Evolutionary conservation across 2,329 filamentous ascomycete genomes (phyloP), one percentile per base, ranked within the genome.

Genomic region (Cladosporium colombiae): DNA sequence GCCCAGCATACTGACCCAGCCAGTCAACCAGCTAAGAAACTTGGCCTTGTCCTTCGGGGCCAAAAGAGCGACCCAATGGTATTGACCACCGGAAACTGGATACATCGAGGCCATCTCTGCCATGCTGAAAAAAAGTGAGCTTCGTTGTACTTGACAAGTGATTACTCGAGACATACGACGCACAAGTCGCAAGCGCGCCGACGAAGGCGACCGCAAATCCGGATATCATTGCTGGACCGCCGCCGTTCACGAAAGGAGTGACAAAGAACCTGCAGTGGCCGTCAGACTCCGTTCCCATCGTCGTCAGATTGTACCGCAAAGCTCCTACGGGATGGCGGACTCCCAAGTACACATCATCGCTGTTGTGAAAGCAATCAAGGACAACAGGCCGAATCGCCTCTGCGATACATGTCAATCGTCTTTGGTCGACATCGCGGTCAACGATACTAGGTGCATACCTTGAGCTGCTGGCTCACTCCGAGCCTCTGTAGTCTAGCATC

Each of bases 21-120:
- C 79, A 18, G 79, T 78, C n/a, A 80, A 76, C 68, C 81, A 82
- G 66, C 79, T 81, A 2, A 82, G 72, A 50, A 77, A 76, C 56
- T 78, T 80, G 62, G 81, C 78, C 23, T 68, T 74, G 6, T 67
- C 69, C 29, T 67, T 72, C 11, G 80, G 80, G n/a, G 80, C 78
- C 68, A 82, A 79, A 58, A 81, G 75, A 13, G 76, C 76, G 23
- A 79, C 76, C 77, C 78, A 80, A 64, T 79, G 77, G 78, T 75
- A 74, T 64, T 74, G 74, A 23, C 71, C 74, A n/a, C 71, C 74
- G 16, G 79, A 74, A 49, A 77, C 80, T 16, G 80, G 80, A 11
- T 72, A 79, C 78, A 81, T 81, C 5, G 79, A 81, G 35, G 78
- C 58, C 25, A 31, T 50, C 27, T 62, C 58, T 25, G 58, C 58